These are phyloP conservation scores for Cystoisospora suis DNA, from an alignment of 169 alveolate species.

Conservation along the genomic window DNA sequence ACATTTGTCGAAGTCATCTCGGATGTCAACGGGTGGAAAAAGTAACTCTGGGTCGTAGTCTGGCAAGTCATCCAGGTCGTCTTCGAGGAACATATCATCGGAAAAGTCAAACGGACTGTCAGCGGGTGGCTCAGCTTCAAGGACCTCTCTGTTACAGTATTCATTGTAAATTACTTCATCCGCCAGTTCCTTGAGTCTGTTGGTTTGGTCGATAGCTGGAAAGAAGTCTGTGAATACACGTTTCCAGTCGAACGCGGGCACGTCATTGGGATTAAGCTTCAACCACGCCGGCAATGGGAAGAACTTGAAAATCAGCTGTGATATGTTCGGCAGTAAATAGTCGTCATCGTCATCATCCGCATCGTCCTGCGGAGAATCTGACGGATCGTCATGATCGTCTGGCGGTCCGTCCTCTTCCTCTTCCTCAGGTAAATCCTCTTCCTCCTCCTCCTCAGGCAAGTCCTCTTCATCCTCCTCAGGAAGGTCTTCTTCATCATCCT, in stretches of 20 bases:
- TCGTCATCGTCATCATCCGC: background rate
- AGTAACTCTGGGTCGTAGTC: background rate
- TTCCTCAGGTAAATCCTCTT: background rate
- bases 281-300: slow-evolving; percentile 13
- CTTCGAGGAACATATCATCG: background rate
- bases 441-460: background rate
- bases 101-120: background rate
- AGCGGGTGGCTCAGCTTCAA: background rate
- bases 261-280: background rate
- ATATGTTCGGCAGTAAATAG: background rate
- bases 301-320: background rate
- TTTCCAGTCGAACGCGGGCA: slow-evolving; percentile 11
- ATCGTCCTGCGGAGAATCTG: background rate
- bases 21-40: background rate
- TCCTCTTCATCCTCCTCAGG: background rate
- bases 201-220: background rate
- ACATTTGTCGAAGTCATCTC: slow-evolving; percentile 4
- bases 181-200: background rate
- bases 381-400: background rate
- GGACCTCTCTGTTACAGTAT: background rate
- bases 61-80: background rate
- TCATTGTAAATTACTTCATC: slow-evolving; percentile 10
- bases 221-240: background rate
- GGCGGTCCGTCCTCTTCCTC: background rate
- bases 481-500: background rate